Evolutionary conservation across 768 basidiomycete genomes (phyloP).

Genomic region (Pholiota microspora): DNA sequence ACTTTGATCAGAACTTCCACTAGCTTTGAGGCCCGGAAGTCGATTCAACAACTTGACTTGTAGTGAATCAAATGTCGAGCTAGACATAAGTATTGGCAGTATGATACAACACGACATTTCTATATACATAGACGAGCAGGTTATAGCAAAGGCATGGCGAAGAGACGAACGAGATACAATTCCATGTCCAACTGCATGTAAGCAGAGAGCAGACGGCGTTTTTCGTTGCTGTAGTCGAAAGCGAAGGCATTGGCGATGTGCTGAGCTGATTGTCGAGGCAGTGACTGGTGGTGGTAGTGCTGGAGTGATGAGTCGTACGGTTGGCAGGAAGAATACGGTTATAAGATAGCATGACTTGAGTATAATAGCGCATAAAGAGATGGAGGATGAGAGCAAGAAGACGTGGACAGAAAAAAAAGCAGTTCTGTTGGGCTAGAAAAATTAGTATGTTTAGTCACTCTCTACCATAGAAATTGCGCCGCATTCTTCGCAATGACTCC

Average conservation of each 20-base stretch:
- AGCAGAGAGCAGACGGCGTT: background rate
- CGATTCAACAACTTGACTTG: background rate
- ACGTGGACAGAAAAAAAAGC: constrained; percentile 1
- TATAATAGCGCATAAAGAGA: constrained; percentile 22
- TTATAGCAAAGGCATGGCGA: constrained; percentile 10
- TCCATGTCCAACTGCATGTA: background rate
- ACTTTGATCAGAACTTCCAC: background rate
- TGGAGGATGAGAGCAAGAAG: constrained; percentile 9
- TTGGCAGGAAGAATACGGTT: constrained; percentile 13
- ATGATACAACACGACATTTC: constrained; percentile 16
- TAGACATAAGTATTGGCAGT: constrained; percentile 12
- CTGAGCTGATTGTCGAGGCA: background rate
- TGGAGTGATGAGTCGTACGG: constrained; percentile 3
- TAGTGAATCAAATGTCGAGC: constrained; percentile 6
- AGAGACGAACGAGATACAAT: constrained; percentile 14
- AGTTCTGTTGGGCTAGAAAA: constrained; percentile 16
- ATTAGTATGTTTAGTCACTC: constrained; percentile 46
- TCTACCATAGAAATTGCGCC: constrained; percentile 89
- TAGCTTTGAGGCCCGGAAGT: too few species aligned
- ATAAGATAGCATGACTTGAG: constrained; percentile 19
- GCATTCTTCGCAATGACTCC: constrained; percentile 87
- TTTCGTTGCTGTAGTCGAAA: constrained; percentile 6
- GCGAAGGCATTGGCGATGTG: constrained; percentile 4
- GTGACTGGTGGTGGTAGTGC: constrained; percentile 1
- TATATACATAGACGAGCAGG: constrained; percentile 15